Percentiles rank a stretch among this genome's conserved stretches.
phyloP scores from a whole-genome alignment of 768 basidiomycete genomes.

The Terana coerulea region DNA sequence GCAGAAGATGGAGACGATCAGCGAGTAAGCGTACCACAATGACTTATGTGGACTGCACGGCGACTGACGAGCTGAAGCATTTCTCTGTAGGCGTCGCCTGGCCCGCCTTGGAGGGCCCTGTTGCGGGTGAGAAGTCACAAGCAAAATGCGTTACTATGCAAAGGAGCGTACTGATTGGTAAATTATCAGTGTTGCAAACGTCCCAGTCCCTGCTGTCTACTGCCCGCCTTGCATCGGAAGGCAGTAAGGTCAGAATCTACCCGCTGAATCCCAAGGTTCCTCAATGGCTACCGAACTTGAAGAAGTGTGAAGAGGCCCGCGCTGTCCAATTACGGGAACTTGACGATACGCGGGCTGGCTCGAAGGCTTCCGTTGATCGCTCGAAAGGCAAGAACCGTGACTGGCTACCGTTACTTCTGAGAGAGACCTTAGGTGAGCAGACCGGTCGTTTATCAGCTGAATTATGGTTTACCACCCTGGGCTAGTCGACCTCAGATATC shows the following conservation, averaged over 20 bases:
- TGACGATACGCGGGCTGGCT: not conserved
- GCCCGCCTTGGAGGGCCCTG: slow-evolving; percentile 64
- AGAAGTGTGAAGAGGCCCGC: slow-evolving; percentile 46
- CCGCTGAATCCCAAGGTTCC: slow-evolving; percentile 34
- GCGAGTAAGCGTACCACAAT: slow-evolving; percentile 30
- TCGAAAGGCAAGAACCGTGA: slow-evolving; percentile 42
- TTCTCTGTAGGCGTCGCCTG: slow-evolving; percentile 71
- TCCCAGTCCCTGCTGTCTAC: slow-evolving; percentile 60
- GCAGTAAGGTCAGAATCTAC: slow-evolving; percentile 44
- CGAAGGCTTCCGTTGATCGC: slow-evolving; percentile 8
- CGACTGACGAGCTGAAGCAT: slow-evolving; percentile 33
- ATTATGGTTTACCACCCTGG: slow-evolving; percentile 4
- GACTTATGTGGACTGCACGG: slow-evolving; percentile 5
- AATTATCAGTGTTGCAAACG: slow-evolving; percentile 20
- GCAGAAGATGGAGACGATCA: slow-evolving; percentile 29
- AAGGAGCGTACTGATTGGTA: not conserved
- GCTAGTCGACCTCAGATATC: slow-evolving; percentile 69
- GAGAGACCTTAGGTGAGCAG: slow-evolving; percentile 63
- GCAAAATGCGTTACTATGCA: not conserved
- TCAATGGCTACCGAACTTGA: slow-evolving; percentile 47
- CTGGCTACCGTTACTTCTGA: slow-evolving; percentile 65
- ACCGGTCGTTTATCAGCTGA: slow-evolving; percentile 10
- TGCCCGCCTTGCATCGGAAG: slow-evolving; percentile 49
- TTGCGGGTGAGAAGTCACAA: slow-evolving; percentile 46
- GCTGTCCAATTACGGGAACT: slow-evolving; percentile 52